Conservation (phyloP, 2,329 filamentous ascomycete genomes). For the Aureobasidium sp. region DNA sequence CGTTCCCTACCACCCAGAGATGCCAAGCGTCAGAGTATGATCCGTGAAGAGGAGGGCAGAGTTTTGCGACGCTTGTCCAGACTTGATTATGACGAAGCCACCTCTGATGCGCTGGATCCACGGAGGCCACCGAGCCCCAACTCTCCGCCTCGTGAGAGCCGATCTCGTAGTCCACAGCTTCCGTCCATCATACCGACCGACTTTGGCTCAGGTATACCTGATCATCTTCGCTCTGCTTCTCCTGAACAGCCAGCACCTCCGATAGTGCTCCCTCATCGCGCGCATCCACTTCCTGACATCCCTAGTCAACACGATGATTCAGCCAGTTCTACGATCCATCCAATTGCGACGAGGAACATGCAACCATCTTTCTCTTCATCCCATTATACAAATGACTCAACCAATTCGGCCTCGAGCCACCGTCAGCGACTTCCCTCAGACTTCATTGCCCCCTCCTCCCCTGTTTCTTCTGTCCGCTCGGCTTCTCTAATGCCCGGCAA, state of each 20-base stretch:
- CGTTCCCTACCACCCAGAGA: background rate
- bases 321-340: background rate
- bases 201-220: background rate
- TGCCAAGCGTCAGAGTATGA: background rate
- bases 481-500: background rate
- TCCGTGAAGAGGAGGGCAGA: conserved; percentile 5
- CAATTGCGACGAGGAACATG: background rate
- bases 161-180: conserved; percentile 4
- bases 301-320: background rate
- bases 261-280: background rate
- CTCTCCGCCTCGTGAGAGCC: background rate
- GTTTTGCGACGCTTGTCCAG: conserved; percentile 2
- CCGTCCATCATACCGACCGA: background rate
- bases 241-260: background rate
- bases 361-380: background rate
- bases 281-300: background rate
- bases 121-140: background rate
- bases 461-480: background rate
- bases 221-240: background rate
- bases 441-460: background rate
- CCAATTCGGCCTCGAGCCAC: background rate
- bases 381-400: background rate
- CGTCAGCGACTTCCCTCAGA: background rate
- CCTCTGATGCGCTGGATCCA: background rate
- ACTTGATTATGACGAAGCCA: background rate